Base-by-base conservation (phyloP, 257 asterid genomes). In the Knoxia roxburghii region DNA sequence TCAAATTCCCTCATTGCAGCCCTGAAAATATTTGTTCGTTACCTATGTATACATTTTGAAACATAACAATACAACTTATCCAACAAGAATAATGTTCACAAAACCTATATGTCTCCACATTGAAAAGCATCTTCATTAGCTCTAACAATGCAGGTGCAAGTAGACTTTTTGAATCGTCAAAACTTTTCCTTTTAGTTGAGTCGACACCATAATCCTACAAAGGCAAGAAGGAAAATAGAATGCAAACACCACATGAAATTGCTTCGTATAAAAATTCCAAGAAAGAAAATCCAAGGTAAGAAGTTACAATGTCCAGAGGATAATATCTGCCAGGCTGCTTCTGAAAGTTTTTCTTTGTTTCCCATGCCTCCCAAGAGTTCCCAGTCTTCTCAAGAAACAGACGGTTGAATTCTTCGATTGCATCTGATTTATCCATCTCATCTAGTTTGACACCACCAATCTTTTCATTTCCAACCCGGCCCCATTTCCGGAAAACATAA, bases 1-100 rank as follows among this genome's bases (percentile, higher is more conserved):
- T 94, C 88, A 69, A 90, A 94, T 70, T 94, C 99, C 97, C 91
- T 85, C 97, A 90, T 90, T 37, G 97, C 99, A 83, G 93, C 97
- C 87, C 99, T 93, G 92, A 51, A 84, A 30, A 48, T 64, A 2
- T 33, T 35, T 39, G 49, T 63, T 78, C 66, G 69, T 73, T n/a
- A n/a, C n/a, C n/a, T 58, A 58, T 50, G 15, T 56, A 24, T 30
- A 33, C 21, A 76, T 55, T 69, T 64, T 73, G 30, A 53, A 68
- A 61, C 18, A 76, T 50, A 60, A 72, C 18, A 66, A 68, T 15
- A 45, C 32, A 76, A 61, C 21, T 35, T 45, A 59, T 72, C 60
- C 63, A 33, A 39, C 52, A 26, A 20, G 58, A 29, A 63, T 62
- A 23, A 70, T 71, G 54, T 61, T 61, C 40, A 26, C 61, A 2